A percentile compares a stretch with the other conserved stretches of the same genome.
Conservation (phyloP, 192 early-diverging fungal genomes). For the Lobosporangium transversale region DNA sequence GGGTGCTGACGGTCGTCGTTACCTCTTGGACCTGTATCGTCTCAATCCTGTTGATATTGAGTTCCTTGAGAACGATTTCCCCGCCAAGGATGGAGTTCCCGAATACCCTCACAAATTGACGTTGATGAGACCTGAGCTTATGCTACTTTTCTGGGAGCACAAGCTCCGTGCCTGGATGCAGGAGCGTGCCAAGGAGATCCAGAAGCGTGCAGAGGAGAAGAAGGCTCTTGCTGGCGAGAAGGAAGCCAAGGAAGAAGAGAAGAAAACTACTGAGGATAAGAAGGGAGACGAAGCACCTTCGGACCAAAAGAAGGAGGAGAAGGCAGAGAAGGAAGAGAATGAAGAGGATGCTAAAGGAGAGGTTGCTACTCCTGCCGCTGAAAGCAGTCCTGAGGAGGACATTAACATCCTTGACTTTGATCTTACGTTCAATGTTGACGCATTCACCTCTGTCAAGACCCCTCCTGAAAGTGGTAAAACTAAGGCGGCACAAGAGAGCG, state of each 20-base stretch:
- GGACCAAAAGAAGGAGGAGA: too few species aligned
- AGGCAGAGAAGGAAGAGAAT: constrained; percentile 17
- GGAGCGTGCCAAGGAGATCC: constrained; percentile 61
- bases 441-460: constrained; percentile 64
- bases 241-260: constrained; percentile 20
- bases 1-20: constrained; percentile 91
- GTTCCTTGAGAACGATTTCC: constrained; percentile 81
- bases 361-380: constrained; percentile 14
- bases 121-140: constrained; percentile 87
- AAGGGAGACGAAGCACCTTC: not conserved
- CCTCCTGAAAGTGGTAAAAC: constrained; percentile 32
- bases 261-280: constrained; percentile 6
- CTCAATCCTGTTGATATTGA: constrained; percentile 90
- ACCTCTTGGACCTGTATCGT: constrained; percentile 93
- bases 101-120: constrained; percentile 89
- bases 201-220: constrained; percentile 46
- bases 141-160: constrained; percentile 86
- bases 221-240: constrained; percentile 40
- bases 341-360: constrained; percentile 29
- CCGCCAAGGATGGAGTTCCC: constrained; percentile 66
- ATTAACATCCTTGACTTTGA: constrained; percentile 56
- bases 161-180: constrained; percentile 73
- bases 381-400: constrained; percentile 52
- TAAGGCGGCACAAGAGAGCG: constrained; percentile 61
- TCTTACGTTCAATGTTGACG: constrained; percentile 65